Conservation (phyloP, 2,329 filamentous ascomycete species). For the Penicillium sp. region DNA sequence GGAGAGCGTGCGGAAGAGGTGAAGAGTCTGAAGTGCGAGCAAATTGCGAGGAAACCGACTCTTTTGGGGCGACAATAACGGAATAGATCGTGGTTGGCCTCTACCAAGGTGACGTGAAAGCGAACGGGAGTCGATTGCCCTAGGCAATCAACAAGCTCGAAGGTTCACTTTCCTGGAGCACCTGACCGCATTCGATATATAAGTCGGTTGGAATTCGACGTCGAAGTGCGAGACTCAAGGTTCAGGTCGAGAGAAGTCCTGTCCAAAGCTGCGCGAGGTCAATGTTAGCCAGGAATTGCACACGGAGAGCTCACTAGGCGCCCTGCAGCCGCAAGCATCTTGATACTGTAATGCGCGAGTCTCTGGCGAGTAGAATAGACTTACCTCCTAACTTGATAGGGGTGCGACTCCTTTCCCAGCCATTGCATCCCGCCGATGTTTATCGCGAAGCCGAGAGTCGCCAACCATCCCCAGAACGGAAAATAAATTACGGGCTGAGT, state of each 20-base stretch:
- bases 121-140: background rate
- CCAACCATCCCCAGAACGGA: background rate
- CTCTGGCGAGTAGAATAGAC: background rate
- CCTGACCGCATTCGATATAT: no score
- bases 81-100: background rate
- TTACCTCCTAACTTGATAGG: background rate
- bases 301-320: background rate
- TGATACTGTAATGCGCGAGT: background rate
- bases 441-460: conserved; percentile 4
- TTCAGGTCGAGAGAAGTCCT: background rate
- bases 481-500: conserved; percentile 27
- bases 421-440: conserved; percentile 3
- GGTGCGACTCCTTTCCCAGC: background rate
- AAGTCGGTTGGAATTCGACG: no score
- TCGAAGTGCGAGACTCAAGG: background rate
- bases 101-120: background rate
- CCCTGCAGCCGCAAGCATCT: background rate
- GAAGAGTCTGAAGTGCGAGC: no score
- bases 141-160: background rate
- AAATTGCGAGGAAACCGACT: no score
- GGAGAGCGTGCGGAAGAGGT: no score
- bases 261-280: background rate
- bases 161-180: background rate
- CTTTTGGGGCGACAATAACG: no score
- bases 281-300: background rate